Evolutionary conservation across 2,329 filamentous ascomycete genomes (phyloP), one percentile per base, ranked within the genome.

Genomic region (Cercospora sp.): DNA sequence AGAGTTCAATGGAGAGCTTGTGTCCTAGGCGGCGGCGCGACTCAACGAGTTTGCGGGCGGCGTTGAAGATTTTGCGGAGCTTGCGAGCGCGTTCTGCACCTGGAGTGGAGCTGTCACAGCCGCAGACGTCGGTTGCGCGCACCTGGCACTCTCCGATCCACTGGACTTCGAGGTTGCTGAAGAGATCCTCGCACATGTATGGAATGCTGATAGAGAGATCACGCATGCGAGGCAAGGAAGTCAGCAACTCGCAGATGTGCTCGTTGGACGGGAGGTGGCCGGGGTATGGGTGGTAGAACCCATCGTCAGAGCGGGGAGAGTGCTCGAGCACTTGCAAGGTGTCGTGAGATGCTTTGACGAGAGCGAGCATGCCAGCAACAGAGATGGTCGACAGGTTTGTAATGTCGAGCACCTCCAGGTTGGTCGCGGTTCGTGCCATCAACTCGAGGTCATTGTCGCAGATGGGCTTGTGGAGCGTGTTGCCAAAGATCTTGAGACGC

Each of bases 401-500:
- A 71, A 86, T 77, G 74, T 86, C 84, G 58, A 87, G 82, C 68
- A 84, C 83, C 69, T 85, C 80, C 23, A 87, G 81, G 58, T 80
- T 80, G 1, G 80, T 84, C 7, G 84, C 84, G 0, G 84, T 86
- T 57, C 80, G 80, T 26, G 85, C 82, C 65, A 87, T 85, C 61
- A 80, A 79, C 42, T 79, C 77, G 30, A 87, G 77, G 70, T 87
- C 85, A 3, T 76, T 74, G 67, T 87, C 84, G 40, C 77, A 82
- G 69, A 87, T 78, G 3, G 84, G 84, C 78, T 83, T 84, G 75
- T 85, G 81, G 51, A 80, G 81, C 6, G 84, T 85, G 75, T 85
- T 83, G 66, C 85, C 85, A 70, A 86, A 85, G 66, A 87, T 80
- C 75, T 86, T 86, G 63, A 87, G 76, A 20, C 83, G 82, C 64